phyloP scores from a whole-genome alignment of 2,329 filamentous ascomycete species.

The Ophiostoma sp. region DNA sequence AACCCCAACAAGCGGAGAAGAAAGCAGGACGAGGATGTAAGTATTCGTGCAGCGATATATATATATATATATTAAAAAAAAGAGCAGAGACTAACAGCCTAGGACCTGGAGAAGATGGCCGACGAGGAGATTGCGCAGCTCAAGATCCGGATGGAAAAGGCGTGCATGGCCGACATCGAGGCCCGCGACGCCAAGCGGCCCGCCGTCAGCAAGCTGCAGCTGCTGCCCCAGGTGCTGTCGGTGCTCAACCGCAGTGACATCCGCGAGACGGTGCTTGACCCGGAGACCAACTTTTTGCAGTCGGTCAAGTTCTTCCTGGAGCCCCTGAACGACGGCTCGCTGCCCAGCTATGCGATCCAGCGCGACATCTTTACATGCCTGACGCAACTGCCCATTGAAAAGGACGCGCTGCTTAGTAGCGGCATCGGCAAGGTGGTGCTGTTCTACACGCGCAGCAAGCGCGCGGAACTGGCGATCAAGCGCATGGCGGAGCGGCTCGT shows the following conservation, averaged over 20 bases:
- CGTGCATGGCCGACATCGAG: conserved; percentile 78
- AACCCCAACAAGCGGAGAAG: conserved; percentile 65
- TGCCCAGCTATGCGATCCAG: conserved; percentile 96
- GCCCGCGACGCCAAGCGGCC: conserved; percentile 74
- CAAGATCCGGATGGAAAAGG: conserved; percentile 83
- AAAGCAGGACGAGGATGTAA: conserved; percentile 87
- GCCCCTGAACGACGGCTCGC: conserved; percentile 84
- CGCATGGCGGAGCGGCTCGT: conserved; percentile 88
- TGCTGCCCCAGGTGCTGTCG: conserved; percentile 83
- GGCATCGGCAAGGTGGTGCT: conserved; percentile 94
- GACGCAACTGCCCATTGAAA: conserved; percentile 76
- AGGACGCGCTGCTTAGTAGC: conserved; percentile 82
- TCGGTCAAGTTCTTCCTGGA: conserved; percentile 97
- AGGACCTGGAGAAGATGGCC: conserved; percentile 86
- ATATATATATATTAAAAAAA: no score
- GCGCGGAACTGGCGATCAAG: conserved; percentile 83
- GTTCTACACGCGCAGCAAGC: conserved; percentile 95
- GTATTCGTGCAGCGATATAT: no score
- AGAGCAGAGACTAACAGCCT: conserved; percentile 2
- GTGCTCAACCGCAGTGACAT: conserved; percentile 86
- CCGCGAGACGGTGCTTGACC: conserved; percentile 79
- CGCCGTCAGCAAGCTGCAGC: conserved; percentile 86
- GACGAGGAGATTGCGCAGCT: conserved; percentile 86
- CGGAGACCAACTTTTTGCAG: conserved; percentile 90
- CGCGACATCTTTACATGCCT: conserved; percentile 84